These are phyloP conservation scores for Toxicodendron radicans DNA, from an alignment of 345 rosid species.

Conservation along the genomic window DNA sequence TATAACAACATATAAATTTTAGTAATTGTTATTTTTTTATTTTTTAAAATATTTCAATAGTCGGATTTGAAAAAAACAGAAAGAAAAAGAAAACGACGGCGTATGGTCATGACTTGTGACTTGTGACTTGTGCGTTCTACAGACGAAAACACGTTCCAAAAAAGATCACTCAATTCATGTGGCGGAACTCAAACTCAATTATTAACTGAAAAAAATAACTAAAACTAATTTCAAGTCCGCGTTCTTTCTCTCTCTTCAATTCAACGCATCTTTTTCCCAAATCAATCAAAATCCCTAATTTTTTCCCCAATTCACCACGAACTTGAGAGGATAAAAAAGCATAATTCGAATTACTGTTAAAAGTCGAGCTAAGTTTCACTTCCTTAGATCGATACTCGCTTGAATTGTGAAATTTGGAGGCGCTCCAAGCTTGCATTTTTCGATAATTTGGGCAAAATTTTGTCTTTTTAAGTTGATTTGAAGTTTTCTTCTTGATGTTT, in stretches of 20 bases:
- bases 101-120: too few relatives aligned
- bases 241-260: constrained; percentile 24
- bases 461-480: background rate
- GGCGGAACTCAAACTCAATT: constrained; percentile 38
- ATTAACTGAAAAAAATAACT: constrained; percentile 27
- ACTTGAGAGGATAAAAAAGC: too few relatives aligned
- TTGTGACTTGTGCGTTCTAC: background rate
- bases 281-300: constrained; percentile 20
- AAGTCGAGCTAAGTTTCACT: background rate
- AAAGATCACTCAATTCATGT: background rate
- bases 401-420: background rate
- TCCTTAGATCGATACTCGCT: background rate
- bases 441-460: background rate
- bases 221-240: constrained; percentile 42
- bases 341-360: background rate
- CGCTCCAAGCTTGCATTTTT: background rate
- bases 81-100: background rate
- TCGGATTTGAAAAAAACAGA: too few relatives aligned
- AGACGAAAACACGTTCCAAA: constrained; percentile 8
- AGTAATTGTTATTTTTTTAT: too few relatives aligned
- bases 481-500: background rate
- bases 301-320: constrained; percentile 10
- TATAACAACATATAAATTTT: too few relatives aligned
- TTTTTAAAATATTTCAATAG: too few relatives aligned
- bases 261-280: constrained; percentile 2